Evolutionary conservation across 345 rosid species (phyloP).

Genomic region (Ceriops zippeliana): DNA sequence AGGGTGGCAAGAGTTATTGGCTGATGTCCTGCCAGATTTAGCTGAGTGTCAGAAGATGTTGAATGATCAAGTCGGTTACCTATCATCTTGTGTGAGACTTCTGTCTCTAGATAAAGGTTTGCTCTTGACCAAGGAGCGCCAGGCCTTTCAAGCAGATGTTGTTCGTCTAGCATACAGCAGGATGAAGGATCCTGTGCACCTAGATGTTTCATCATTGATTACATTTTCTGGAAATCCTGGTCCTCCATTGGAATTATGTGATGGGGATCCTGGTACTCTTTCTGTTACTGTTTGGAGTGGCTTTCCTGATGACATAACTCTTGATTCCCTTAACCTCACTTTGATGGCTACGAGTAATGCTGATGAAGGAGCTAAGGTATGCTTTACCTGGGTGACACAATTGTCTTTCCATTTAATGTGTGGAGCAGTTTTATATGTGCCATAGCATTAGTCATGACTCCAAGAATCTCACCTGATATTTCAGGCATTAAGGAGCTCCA

Average conservation of each 20-base stretch:
- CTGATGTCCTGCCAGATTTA: constrained; percentile 87
- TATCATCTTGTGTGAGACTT: constrained; percentile 85
- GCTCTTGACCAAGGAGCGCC: constrained; percentile 77
- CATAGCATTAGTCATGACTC: constrained; percentile 11
- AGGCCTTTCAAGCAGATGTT: constrained; percentile 91
- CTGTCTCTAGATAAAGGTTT: constrained; percentile 85
- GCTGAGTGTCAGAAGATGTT: constrained; percentile 94
- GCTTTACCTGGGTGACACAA: constrained; percentile 19
- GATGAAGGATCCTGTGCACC: constrained; percentile 87
- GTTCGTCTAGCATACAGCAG: constrained; percentile 87
- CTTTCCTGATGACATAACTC: constrained; percentile 92
- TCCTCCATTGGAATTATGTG: constrained; percentile 81
- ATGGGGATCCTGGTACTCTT: constrained; percentile 89
- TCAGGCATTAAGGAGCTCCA: constrained; percentile 76
- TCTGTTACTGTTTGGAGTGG: constrained; percentile 95
- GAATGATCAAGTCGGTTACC: constrained; percentile 90
- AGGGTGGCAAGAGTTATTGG: constrained; percentile 96
- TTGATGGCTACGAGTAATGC: constrained; percentile 77
- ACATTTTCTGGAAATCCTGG: constrained; percentile 94
- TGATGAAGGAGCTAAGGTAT: constrained; percentile 88
- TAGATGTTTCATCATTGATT: constrained; percentile 86
- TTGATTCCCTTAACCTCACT: constrained; percentile 87
- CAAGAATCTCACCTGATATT: constrained; percentile 25
- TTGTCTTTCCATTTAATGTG: neutral
- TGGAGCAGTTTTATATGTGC: neutral